Conservation (phyloP, 176 grass and related monocot species). For the Musa schizocarpa region DNA sequence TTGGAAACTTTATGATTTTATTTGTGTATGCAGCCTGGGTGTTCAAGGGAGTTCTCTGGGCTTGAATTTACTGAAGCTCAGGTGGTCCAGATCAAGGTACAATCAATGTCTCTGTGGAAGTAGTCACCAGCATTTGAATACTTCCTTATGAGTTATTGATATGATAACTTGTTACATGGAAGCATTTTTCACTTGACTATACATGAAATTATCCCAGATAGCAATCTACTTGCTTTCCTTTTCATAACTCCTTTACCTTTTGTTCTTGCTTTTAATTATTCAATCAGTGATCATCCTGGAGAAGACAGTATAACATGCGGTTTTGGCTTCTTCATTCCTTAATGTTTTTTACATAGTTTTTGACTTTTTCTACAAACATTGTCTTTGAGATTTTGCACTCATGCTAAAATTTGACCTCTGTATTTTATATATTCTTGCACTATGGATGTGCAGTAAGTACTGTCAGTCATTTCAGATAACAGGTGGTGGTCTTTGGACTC, state of each 20-base stretch:
- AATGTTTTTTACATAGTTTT: neutral
- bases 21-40: slow-evolving; percentile 7
- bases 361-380: too few relatives aligned
- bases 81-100: slow-evolving; percentile 20
- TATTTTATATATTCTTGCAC: too few relatives aligned
- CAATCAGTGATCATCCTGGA: neutral
- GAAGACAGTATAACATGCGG: neutral
- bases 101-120: too few relatives aligned
- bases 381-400: too few relatives aligned
- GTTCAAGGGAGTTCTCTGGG: slow-evolving; percentile 9
- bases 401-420: too few relatives aligned
- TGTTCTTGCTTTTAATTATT: neutral
- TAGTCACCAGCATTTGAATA: too few relatives aligned
- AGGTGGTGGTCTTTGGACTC: neutral
- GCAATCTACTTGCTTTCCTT: neutral
- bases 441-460: too few relatives aligned
- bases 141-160: too few relatives aligned
- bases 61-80: slow-evolving; percentile 3
- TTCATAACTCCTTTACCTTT: neutral
- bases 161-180: too few relatives aligned
- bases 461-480: neutral
- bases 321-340: neutral
- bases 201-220: too few relatives aligned
- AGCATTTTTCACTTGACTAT: too few relatives aligned
- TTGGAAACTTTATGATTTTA: neutral